Evolutionary conservation across 768 basidiomycete species (phyloP).

Genomic region (Leucocoprinus birnbaumii): DNA sequence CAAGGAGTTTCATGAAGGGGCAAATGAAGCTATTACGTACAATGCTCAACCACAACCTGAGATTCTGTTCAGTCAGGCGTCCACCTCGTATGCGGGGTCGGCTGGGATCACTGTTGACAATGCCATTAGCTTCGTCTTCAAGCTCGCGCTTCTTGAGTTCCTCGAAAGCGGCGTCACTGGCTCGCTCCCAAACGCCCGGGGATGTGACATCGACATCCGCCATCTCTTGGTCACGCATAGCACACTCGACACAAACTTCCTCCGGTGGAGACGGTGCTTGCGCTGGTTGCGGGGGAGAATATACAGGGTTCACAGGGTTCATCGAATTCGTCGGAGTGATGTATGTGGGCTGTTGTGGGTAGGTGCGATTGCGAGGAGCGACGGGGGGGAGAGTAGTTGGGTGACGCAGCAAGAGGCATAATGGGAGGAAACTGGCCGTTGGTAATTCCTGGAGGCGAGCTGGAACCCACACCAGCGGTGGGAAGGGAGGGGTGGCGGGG

Average conservation of each 20-base stretch:
- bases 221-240: constrained; percentile 99
- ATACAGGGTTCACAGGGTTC: constrained; percentile 63
- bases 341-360: constrained; percentile 75
- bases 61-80: constrained; percentile 70
- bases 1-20: background rate
- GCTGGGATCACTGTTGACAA: constrained; percentile 48
- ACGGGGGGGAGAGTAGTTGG: constrained; percentile 62
- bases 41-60: constrained; percentile 77
- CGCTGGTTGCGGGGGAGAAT: constrained; percentile 50
- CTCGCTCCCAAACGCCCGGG: constrained; percentile 87
- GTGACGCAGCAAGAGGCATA: constrained; percentile 57
- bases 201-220: constrained; percentile 88
- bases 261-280: constrained; percentile 54
- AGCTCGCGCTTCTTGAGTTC: constrained; percentile 73
- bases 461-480: constrained; percentile 12
- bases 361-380: constrained; percentile 63
- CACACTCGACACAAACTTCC: constrained; percentile 94
- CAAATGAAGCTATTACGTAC: constrained; percentile 38
- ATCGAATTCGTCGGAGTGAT: constrained; percentile 56
- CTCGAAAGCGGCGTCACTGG: constrained; percentile 78
- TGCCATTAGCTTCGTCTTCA: constrained; percentile 59
- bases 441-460: constrained; percentile 12
- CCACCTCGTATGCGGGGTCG: constrained; percentile 66
- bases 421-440: constrained; percentile 36
- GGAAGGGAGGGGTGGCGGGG: constrained; percentile 47